These are phyloP conservation scores for Colletotrichum sojae DNA, from an alignment of 2,329 filamentous ascomycete species.

Conservation along the genomic window DNA sequence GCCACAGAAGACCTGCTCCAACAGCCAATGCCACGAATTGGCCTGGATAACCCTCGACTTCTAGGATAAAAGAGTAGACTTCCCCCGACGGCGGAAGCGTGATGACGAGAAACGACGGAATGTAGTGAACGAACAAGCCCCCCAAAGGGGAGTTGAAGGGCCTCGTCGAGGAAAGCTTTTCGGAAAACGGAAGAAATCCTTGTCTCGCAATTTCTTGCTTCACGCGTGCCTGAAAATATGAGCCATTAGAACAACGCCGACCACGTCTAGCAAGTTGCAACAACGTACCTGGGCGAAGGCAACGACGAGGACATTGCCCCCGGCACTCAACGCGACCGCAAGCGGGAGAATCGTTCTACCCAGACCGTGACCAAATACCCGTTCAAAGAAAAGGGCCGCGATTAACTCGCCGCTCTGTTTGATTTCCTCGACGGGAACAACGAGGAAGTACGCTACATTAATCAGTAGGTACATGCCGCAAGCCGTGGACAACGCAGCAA, in stretches of 20 bases:
- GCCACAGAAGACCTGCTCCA: constrained; percentile 70
- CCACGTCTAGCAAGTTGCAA: background rate
- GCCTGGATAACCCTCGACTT: constrained; percentile 78
- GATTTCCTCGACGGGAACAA: constrained; percentile 77
- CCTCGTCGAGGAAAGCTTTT: constrained; percentile 72
- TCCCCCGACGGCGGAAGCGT: constrained; percentile 73
- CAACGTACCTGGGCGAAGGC: constrained; percentile 73
- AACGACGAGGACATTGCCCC: constrained; percentile 81
- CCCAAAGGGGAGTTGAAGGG: constrained; percentile 79
- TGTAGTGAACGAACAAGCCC: constrained; percentile 77
- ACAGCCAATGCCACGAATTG: constrained; percentile 73
- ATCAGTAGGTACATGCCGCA: constrained; percentile 77
- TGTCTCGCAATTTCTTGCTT: constrained; percentile 82
- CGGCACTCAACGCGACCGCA: constrained; percentile 76
- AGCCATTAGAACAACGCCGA: constrained; percentile 43
- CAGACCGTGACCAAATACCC: constrained; percentile 71
- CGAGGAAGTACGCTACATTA: constrained; percentile 74
- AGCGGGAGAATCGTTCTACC: constrained; percentile 73
- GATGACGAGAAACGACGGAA: constrained; percentile 78
- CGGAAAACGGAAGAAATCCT: constrained; percentile 77
- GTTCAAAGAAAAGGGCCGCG: constrained; percentile 76
- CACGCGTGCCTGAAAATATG: constrained; percentile 67
- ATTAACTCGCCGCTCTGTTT: constrained; percentile 77
- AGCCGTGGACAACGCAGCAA: constrained; percentile 72
- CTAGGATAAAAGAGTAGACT: constrained; percentile 80